Evolutionary conservation across 2,329 filamentous ascomycete genomes (phyloP).

Genomic region (Fusarium chaquense): DNA sequence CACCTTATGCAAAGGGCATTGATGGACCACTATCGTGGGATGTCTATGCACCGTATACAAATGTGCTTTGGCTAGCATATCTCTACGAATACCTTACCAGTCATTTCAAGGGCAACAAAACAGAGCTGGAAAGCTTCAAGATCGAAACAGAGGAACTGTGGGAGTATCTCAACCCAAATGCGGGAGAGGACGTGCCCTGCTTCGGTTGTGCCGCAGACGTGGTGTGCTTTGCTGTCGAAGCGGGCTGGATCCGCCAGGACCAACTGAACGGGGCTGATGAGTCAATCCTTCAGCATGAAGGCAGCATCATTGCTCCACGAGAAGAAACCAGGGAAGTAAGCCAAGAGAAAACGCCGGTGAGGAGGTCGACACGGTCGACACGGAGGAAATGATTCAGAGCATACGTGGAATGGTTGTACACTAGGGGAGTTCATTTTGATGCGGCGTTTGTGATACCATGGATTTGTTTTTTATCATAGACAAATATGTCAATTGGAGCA

Average conservation of each 20-base stretch:
- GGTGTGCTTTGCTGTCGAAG: slow-evolving; percentile 68
- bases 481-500: slow-evolving; percentile 1
- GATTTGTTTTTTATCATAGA: slow-evolving; percentile 1
- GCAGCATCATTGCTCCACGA: slow-evolving; percentile 56
- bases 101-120: slow-evolving; percentile 62
- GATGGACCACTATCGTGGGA: slow-evolving; percentile 67
- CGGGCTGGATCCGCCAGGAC: slow-evolving; percentile 67
- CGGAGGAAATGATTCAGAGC: slow-evolving; percentile 28
- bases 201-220: slow-evolving; percentile 69
- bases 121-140: slow-evolving; percentile 61
- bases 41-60: slow-evolving; percentile 69
- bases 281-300: slow-evolving; percentile 55
- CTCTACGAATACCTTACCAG: slow-evolving; percentile 65
- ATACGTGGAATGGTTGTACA: slow-evolving; percentile 9
- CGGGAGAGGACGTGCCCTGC: slow-evolving; percentile 59
- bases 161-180: slow-evolving; percentile 65
- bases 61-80: slow-evolving; percentile 74
- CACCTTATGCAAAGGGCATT: slow-evolving; percentile 60
- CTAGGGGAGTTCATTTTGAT: slow-evolving; percentile 17
- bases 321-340: slow-evolving; percentile 44
- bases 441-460: slow-evolving; percentile 36
- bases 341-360: slow-evolving; percentile 37
- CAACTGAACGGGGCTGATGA: slow-evolving; percentile 60
- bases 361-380: slow-evolving; percentile 47
- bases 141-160: slow-evolving; percentile 65